Percentiles rank a stretch among this genome's conserved stretches.
These are phyloP conservation scores for Erucastrum elatum DNA, from an alignment of 345 rosid species.

Conservation along the genomic window DNA sequence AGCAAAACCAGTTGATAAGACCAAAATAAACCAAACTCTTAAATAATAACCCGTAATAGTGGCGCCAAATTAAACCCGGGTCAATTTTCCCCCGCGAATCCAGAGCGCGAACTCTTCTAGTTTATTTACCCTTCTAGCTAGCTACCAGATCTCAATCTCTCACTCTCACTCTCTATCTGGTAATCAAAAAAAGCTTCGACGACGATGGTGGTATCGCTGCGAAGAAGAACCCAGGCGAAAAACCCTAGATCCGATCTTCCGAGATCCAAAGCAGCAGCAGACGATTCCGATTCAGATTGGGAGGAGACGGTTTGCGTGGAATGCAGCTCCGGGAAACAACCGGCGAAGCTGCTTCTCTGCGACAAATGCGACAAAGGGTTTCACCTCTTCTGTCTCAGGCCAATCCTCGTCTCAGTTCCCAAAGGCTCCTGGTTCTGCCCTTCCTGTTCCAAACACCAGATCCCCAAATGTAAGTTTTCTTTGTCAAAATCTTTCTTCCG, in stretches of 20 bases:
- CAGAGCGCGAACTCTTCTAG: conserved; percentile 27
- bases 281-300: conserved; percentile 17
- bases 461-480: conserved; percentile 57
- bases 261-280: background rate
- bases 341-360: conserved; percentile 74
- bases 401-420: conserved; percentile 82
- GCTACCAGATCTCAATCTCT: background rate
- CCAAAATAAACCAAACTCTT: conserved; percentile 15
- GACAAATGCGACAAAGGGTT: conserved; percentile 82
- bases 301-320: conserved; percentile 59
- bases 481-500: background rate
- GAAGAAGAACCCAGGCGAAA: conserved; percentile 58
- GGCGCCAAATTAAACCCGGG: conserved; percentile 29
- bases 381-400: conserved; percentile 83
- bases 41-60: conserved; percentile 10
- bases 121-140: background rate
- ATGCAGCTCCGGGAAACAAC: conserved; percentile 68
- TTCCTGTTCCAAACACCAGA: conserved; percentile 54
- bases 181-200: background rate
- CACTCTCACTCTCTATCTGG: background rate
- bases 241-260: conserved; percentile 34
- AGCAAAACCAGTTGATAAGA: background rate
- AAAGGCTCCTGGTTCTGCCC: conserved; percentile 87
- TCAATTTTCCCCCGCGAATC: conserved; percentile 15
- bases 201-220: conserved; percentile 26